Base-by-base conservation (phyloP, 2,329 filamentous ascomycete genomes). In the Cryphonectria radicalis region DNA sequence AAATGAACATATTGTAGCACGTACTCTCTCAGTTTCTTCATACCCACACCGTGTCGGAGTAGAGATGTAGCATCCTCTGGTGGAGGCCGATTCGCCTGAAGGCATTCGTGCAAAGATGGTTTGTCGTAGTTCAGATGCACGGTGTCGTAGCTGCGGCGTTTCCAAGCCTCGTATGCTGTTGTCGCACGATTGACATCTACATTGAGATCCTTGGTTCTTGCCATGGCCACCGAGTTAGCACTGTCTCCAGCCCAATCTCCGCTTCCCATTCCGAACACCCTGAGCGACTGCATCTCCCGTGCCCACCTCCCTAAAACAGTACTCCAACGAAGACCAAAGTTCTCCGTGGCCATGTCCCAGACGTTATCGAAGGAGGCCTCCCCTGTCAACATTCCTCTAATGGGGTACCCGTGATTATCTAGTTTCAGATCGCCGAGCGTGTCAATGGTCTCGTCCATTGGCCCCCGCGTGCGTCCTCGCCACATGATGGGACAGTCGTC, bases 401-500 rank as follows among this genome's bases (percentile, higher is more conserved):
- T 32, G 4, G 70, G 70, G 11, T 67, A 70, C 0, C 70, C 67
- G 25, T 70, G 22, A 46, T 55, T 35, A 37, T 63, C 53, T n/a
- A 62, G 6, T 17, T 40, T n/a, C 19, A 60, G 10, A 40, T 37
- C 37, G 10, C 42, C 22, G 25, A 67, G 4, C 17, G 13, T n/a
- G 17, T 28, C 22, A 37, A 43, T 28, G 7, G 35, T 37, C 22
- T 50, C 57, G 19, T 68, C 57, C 10, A 70, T 42, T 11, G 68
- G 63, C 2, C 64, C 35, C 22, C 32, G 37, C 1, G 43, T 35
- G 22, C 37, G 42, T 43, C 35, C 67, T 4, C 68, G 68, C 70
- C 70, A 72, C 57, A 80, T 59, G 32, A 84, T 82, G 0, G 80
- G 77, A 67, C 84, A 86, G 68, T 83, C 77, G 59, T 85, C 83